Conservation (phyloP, 2,329 filamentous ascomycete species). For the Paraphaeosphaeria minitans region DNA sequence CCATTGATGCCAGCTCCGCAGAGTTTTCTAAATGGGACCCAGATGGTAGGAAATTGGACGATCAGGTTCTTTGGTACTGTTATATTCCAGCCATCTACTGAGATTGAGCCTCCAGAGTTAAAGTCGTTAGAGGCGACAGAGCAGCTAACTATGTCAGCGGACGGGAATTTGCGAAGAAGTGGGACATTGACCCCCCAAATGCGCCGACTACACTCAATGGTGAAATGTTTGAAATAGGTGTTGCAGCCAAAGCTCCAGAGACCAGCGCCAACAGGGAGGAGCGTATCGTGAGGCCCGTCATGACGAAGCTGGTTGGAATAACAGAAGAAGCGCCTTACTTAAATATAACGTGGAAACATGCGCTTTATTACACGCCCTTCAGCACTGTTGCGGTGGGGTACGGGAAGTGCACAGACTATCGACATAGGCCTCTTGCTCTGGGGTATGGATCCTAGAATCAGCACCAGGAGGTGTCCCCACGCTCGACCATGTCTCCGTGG, state of each 20-base stretch:
- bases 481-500: neutral
- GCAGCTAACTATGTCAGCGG: constrained; percentile 14
- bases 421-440: neutral
- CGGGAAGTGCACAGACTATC: neutral
- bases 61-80: constrained; percentile 57
- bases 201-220: constrained; percentile 35
- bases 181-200: constrained; percentile 32
- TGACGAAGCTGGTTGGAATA: constrained; percentile 14
- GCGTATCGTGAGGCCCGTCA: constrained; percentile 25
- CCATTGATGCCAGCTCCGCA: constrained; percentile 27
- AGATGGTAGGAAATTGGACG: constrained; percentile 56
- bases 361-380: neutral
- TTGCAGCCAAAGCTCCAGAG: constrained; percentile 25
- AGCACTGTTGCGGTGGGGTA: neutral
- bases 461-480: constrained; percentile 11
- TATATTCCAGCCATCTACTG: constrained; percentile 53
- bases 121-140: constrained; percentile 27
- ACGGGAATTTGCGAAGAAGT: neutral
- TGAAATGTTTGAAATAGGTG: constrained; percentile 26
- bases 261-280: constrained; percentile 26
- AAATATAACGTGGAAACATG: neutral
- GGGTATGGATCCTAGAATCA: neutral
- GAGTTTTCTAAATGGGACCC: constrained; percentile 49
- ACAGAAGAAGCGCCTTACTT: neutral
- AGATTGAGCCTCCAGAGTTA: constrained; percentile 55